Conservation (phyloP, 192 early-diverging fungal species). For the Haplosporangium gracile region DNA sequence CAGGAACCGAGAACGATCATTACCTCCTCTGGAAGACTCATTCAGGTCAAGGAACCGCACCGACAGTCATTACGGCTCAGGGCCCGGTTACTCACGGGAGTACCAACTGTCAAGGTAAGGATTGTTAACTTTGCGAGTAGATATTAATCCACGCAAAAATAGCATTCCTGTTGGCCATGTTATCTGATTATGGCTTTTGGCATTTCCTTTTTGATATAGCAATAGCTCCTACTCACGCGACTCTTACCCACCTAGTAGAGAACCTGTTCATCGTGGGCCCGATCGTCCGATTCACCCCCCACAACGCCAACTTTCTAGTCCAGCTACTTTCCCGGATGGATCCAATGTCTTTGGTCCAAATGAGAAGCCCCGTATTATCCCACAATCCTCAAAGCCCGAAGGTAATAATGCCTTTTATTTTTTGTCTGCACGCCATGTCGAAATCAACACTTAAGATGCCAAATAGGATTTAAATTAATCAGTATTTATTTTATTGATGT, state of each 20-base stretch:
- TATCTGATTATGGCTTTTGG: not conserved
- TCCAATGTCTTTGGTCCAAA: not conserved
- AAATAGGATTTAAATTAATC: not conserved
- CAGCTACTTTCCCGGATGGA: not conserved
- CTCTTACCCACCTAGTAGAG: not conserved
- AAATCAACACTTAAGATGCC: too few species aligned
- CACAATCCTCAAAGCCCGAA: not conserved
- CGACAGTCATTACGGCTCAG: not conserved
- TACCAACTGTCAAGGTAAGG: not conserved
- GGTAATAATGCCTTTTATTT: not conserved
- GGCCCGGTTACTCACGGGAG: not conserved
- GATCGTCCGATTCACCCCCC: not conserved
- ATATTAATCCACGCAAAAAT: not conserved
- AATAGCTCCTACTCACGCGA: slow-evolving; percentile 4
- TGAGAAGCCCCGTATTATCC: not conserved
- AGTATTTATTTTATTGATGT: not conserved
- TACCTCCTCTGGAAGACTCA: not conserved
- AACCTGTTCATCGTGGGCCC: not conserved
- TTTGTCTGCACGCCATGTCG: not conserved
- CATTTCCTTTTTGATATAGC: not conserved
- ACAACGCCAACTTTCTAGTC: not conserved
- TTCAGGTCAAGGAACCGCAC: not conserved
- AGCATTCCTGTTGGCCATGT: not conserved
- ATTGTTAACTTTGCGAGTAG: not conserved
- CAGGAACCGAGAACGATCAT: not conserved